Evolutionary conservation across 306 rosid species (phyloP), one percentile per base, ranked within the genome.

Genomic region (Glycine latifolia): DNA sequence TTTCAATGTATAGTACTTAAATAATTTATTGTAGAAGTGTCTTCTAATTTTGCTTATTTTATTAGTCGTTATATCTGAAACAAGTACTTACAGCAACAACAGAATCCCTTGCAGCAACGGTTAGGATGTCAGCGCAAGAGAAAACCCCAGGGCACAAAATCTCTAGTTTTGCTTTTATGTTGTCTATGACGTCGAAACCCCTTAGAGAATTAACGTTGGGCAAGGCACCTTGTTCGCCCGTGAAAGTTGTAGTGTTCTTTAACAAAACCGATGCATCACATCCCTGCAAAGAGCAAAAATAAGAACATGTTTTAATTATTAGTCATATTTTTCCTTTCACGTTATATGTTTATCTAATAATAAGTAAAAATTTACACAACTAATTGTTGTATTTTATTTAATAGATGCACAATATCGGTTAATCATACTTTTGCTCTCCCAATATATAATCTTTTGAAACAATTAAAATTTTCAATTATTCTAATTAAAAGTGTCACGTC

Each of bases 51-150:
- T 26, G 31, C 31, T 26, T 26, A 26, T 26, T 26, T 26, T 1
- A 26, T 26, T 26, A 2, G 20, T 1, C 20, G 31, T 26, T 26
- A 26, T 26, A 1, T 26, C 31, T 26, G 31, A 26, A 26, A 26
- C 31, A 26, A 26, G 31, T 26, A 26, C 85, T 81, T 72, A 90
- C 93, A 12, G 66, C 79, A 39, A 75, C 77, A 7, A 87, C 88
- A 4, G 92, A 87, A 47, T 89, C 95, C 41, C 91, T 83, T 0
- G 93, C 93, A 11, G 91, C 95, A 76, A 85, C 81, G 0, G 88
- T 65, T 69, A 91, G 1, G 17, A 91, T 86, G 48, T 91, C 95
- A 12, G 89, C 87, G 31, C 95, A 91, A 8, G 90, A 91, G 4
- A 91, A 85, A 8, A 87, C 85, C 7, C 81, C 59, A 2, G 91